Evolutionary conservation across 1,284 basidiomycete genomes (phyloP), one percentile per base, ranked within the genome.

Genomic region (Leccinum huronense): DNA sequence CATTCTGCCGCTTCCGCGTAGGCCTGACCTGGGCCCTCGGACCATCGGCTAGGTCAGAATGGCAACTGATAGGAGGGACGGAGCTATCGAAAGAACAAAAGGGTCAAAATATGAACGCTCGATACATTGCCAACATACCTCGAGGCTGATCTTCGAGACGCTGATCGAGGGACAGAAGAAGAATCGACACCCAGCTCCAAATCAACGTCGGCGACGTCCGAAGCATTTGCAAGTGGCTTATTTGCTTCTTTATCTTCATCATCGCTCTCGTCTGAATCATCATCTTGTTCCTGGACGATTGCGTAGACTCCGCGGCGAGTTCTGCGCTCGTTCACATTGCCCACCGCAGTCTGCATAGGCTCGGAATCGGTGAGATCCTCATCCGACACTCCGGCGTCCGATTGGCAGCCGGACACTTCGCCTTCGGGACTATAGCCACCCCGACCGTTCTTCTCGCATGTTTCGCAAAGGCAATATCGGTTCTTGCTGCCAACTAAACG

Each of bases 401-500:
- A 78, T 67, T 79, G 80, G 42, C 77, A 78, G 61, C 81, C 82
- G 36, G 82, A 76, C 11, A 75, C 74, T 59, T 83, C 84, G 55
- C 84, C 81, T 63, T 86, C 83, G 61, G 83, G 86, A 13, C 84
- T 83, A 72, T 93, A 94, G 38, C 90, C 93, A 33, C 94, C 94
- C 55, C 82, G 79, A 10, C 86, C 86, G 48, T 80, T 85, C 77
- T 83, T 84, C 79, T 96, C 94, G 79, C 94, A 97, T 1, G 91
- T 95, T 75, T 91, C 89, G 73, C 94, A 97, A 54, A 97, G 83
- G 77, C 94, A 97, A 72, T 93, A 88, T 10, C 88, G 83, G 74
- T 97, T 97, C 72, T 86, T 89, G 73, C 84, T 84, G 60, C 95
- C 94, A 75, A 97, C 95, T 92, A 68, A 53, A 68, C 57, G 51